Evolutionary conservation across 163 green algal genomes (phyloP).

Genomic region (Volvox carteri): DNA sequence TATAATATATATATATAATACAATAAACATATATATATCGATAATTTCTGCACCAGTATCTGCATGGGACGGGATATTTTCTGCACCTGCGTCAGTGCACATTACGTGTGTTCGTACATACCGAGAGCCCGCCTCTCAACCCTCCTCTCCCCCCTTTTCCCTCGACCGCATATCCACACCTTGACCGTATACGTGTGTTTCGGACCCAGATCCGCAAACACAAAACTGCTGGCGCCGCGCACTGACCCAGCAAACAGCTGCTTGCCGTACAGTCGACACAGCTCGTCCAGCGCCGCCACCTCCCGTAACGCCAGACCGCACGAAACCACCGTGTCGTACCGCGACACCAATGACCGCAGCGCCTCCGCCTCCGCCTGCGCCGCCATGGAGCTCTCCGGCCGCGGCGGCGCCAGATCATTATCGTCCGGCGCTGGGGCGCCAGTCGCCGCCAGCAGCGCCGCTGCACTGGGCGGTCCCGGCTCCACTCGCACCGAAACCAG

Average conservation of each 20-base stretch:
- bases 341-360: constrained; percentile 16
- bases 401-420: not conserved
- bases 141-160: no score
- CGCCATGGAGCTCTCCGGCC: not conserved
- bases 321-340: constrained; percentile 60
- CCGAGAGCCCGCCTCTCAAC: no score
- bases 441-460: constrained; percentile 49
- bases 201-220: constrained; percentile 61
- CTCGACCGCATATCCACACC: constrained; percentile 17
- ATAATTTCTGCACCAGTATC: no score
- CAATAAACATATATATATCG: no score
- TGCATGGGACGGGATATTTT: no score
- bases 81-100: no score
- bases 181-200: constrained; percentile 63
- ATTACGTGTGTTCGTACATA: no score
- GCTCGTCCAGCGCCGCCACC: constrained; percentile 40
- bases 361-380: not conserved
- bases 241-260: constrained; percentile 58
- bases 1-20: no score
- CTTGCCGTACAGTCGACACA: constrained; percentile 28
- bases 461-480: constrained; percentile 10
- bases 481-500: constrained; percentile 73
- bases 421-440: not conserved
- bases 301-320: constrained; percentile 37
- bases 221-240: constrained; percentile 49